Base-by-base conservation (phyloP, 106 monocot genomes). In the Cymbidium sinense region DNA sequence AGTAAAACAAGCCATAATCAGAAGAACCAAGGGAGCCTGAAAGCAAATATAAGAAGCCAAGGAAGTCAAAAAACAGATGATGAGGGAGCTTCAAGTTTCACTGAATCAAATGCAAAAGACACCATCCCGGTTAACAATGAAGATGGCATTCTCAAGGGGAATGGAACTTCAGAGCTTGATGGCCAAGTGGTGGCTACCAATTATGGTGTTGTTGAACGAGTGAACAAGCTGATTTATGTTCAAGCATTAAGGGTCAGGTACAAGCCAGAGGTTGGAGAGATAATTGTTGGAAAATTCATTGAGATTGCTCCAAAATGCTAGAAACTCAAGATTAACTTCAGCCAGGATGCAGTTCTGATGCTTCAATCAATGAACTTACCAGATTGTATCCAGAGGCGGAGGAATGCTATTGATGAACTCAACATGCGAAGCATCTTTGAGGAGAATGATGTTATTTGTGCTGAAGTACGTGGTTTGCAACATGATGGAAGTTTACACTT, bases 381-480 rank as follows among this genome's bases (percentile, higher is more conserved):
- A 69, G 96, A 96, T 86, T 93, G 96, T 39, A 74, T 39, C 11
- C 69, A 99, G 99, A 99, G 99, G 72, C 86, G 92, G 67, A 90
- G 92, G 86, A 99, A 94, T 78, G 92, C 95, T 80, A 90, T 92
- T 34, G 99, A 99, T 84, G 99, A 99, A 86, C 99, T 99, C 43
- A 99, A 99, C 64, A 99, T 99, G 99, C 90, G 99, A 11, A 89
- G 88, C 52, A 95, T 99, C 67, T 99, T 99, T 83, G 88, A 92
- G 80, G 99, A 99, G 87, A 92, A 91, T 86, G 95, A 99, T 86
- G 99, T 99, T 47, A 64, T 99, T 71, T 99, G 95, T 85, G 99
- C n/a, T n/a, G n/a, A n/a, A n/a, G n/a, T n/a, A n/a, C n/a, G n/a
- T n/a, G n/a, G n/a, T n/a, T n/a, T n/a, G n/a, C n/a, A n/a, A n/a